These are phyloP conservation scores for Syzygium oleosum DNA, from an alignment of 345 rosid genomes.

Conservation along the genomic window DNA sequence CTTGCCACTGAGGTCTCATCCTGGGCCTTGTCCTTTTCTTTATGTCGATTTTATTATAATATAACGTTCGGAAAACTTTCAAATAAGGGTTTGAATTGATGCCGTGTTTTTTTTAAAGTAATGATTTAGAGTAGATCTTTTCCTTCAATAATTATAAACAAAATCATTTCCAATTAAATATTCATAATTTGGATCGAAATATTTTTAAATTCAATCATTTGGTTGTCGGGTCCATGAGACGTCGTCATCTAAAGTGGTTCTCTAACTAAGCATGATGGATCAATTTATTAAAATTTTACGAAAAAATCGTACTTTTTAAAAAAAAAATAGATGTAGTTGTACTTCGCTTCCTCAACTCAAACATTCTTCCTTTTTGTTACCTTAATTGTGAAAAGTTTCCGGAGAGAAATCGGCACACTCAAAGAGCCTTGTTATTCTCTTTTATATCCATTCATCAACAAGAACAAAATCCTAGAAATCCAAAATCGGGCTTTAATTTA, in stretches of 20 bases:
- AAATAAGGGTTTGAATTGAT: background rate
- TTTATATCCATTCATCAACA: background rate
- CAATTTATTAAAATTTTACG: background rate
- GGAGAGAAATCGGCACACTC: background rate
- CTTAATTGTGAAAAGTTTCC: background rate
- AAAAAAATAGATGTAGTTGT: background rate
- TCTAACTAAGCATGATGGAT: background rate
- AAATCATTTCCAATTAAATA: background rate
- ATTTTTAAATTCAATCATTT: background rate
- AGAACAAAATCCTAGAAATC: background rate
- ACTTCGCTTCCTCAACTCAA: background rate
- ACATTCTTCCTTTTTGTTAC: background rate
- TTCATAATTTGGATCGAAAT: background rate
- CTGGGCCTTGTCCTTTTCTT: slow-evolving; percentile 4
- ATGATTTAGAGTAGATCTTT: background rate
- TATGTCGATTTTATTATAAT: background rate
- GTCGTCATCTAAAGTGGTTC: background rate
- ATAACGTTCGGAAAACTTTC: background rate
- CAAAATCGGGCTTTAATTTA: slow-evolving; percentile 4
- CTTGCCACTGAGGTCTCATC: slow-evolving; percentile 57
- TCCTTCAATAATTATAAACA: background rate
- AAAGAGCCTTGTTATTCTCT: no score
- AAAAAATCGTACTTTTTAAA: rapidly evolving
- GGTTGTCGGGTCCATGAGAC: background rate
- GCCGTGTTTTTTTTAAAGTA: no score